These are phyloP conservation scores for Obba rivulosa DNA, from an alignment of 768 basidiomycete genomes.

Conservation along the genomic window DNA sequence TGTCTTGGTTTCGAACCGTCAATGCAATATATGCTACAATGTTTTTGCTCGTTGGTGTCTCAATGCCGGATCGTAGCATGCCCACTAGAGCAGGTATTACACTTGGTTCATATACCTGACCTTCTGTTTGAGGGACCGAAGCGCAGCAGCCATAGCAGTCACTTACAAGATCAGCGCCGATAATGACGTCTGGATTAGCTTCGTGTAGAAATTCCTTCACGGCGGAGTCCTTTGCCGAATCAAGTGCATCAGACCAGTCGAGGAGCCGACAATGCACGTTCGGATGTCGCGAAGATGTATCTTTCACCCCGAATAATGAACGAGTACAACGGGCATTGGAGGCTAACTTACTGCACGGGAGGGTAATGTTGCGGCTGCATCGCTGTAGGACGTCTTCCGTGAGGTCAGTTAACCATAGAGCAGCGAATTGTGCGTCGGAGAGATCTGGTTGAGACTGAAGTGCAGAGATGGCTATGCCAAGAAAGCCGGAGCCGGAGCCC, in stretches of 20 bases:
- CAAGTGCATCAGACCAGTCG: constrained; percentile 65
- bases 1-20: constrained; percentile 52
- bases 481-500: constrained; percentile 72
- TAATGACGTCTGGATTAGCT: constrained; percentile 48
- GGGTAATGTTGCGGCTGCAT: constrained; percentile 52
- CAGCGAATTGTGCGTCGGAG: not conserved
- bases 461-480: constrained; percentile 57
- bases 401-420: constrained; percentile 57
- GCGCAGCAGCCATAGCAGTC: not conserved
- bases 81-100: constrained; percentile 54
- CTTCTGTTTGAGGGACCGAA: not conserved
- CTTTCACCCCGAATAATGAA: constrained; percentile 32
- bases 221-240: constrained; percentile 14
- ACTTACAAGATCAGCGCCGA: constrained; percentile 68
- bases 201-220: constrained; percentile 33
- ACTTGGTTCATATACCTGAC: constrained; percentile 62
- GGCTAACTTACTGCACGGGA: constrained; percentile 60
- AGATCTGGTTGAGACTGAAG: constrained; percentile 38
- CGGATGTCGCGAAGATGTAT: constrained; percentile 48
- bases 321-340: not conserved
- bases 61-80: constrained; percentile 34
- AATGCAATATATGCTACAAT: constrained; percentile 39
- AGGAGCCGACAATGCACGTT: constrained; percentile 40
- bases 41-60: not conserved
- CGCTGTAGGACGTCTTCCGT: constrained; percentile 57